These are phyloP conservation scores for Pistacia vera DNA, from an alignment of 345 rosid species.

Conservation along the genomic window DNA sequence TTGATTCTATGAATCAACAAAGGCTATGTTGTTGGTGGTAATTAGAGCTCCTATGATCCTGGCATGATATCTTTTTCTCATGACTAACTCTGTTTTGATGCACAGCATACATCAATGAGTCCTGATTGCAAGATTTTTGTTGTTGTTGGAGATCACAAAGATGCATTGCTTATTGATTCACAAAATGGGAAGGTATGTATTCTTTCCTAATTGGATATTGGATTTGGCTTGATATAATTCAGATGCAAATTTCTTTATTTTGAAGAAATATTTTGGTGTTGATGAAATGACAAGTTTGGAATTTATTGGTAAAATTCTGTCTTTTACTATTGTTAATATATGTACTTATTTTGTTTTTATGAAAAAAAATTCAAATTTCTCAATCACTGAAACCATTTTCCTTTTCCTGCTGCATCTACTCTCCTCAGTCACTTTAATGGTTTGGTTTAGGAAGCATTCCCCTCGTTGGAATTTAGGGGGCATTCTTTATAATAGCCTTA, in stretches of 20 bases:
- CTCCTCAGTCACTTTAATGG: not conserved
- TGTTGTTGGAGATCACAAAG: constrained; percentile 59
- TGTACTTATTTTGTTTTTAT: too few species aligned
- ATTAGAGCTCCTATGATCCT: not conserved
- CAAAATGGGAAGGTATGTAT: constrained; percentile 56
- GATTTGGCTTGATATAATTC: not conserved
- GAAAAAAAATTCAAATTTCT: too few species aligned
- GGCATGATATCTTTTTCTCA: not conserved
- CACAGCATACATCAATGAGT: constrained; percentile 74
- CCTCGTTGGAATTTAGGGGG: too few species aligned
- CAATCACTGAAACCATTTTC: not conserved
- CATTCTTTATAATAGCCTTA: too few species aligned
- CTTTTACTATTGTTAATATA: too few species aligned
- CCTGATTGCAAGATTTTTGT: constrained; percentile 48
- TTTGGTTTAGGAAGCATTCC: too few species aligned
- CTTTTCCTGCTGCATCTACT: not conserved
- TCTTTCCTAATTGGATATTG: not conserved
- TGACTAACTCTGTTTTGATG: constrained; percentile 19
- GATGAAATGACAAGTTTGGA: not conserved
- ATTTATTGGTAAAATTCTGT: not conserved
- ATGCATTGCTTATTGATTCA: constrained; percentile 58
- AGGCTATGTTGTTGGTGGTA: not conserved
- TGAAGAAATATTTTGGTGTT: not conserved
- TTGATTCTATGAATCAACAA: not conserved
- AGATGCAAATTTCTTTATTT: not conserved